Conservation (phyloP, 2,329 filamentous ascomycete species). For the Fusarium nygamai region DNA sequence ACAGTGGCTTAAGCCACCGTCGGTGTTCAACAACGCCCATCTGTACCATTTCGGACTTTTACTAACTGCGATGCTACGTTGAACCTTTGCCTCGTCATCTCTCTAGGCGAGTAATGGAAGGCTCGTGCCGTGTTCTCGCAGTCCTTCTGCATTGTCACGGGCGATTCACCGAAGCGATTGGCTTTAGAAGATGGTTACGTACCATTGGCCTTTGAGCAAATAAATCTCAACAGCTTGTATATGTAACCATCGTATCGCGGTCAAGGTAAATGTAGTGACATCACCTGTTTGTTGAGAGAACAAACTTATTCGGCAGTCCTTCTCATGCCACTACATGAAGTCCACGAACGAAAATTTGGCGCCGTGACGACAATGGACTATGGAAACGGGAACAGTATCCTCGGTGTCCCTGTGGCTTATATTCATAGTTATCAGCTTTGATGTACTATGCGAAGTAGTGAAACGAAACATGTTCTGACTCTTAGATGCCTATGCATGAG, state of each 20-base stretch:
- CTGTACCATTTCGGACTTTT: constrained; percentile 3
- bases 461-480: not conserved
- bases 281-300: not conserved
- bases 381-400: too few species aligned
- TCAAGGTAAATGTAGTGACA: not conserved
- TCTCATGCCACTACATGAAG: not conserved
- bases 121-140: not conserved
- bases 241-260: not conserved
- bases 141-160: not conserved
- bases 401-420: not conserved
- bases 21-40: not conserved
- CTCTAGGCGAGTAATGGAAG: not conserved
- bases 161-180: not conserved
- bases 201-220: not conserved
- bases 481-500: not conserved
- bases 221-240: not conserved
- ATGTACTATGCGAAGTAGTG: too few species aligned
- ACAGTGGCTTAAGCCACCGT: not conserved
- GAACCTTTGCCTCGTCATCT: not conserved
- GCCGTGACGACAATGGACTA: not conserved
- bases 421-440: not conserved
- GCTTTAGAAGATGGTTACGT: not conserved
- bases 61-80: not conserved
- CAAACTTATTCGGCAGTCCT: not conserved
- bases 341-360: not conserved